Percentiles rank a stretch among this genome's conserved stretches.
phyloP scores from a whole-genome alignment of 257 asterid species.

The Mitragyna speciosa region DNA sequence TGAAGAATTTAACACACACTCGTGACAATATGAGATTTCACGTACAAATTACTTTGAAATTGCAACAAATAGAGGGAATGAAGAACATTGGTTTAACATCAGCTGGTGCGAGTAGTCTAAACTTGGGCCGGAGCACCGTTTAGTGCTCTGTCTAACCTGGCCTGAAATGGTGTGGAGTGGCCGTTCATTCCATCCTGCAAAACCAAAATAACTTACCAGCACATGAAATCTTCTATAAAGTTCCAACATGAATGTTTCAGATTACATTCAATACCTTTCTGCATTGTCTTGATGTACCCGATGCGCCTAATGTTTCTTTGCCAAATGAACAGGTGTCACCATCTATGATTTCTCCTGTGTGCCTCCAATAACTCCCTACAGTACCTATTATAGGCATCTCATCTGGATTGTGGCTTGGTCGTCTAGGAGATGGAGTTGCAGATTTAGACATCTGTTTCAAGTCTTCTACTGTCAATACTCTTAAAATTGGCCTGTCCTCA shows the following conservation, averaged over 20 bases:
- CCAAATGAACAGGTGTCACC: conserved; percentile 14
- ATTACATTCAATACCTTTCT: background rate
- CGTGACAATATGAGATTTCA: background rate
- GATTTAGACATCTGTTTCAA: conserved; percentile 26
- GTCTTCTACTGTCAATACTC: conserved; percentile 28
- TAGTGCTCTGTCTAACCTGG: conserved; percentile 22
- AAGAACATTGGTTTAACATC: background rate
- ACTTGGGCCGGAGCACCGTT: conserved; percentile 3
- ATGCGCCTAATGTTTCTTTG: conserved; percentile 3
- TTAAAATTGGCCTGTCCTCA: conserved; percentile 36
- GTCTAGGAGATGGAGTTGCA: conserved; percentile 25
- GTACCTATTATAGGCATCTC: conserved; percentile 42
- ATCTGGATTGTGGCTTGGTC: conserved; percentile 27
- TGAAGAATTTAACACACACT: background rate
- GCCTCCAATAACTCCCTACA: conserved; percentile 52
- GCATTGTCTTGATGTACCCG: background rate
- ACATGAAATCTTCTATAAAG: background rate
- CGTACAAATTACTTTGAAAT: background rate
- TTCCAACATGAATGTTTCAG: background rate
- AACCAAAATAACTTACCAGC: background rate
- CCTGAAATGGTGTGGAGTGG: conserved; percentile 20
- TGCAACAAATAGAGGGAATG: background rate
- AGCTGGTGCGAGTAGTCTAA: background rate
- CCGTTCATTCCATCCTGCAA: conserved; percentile 17
- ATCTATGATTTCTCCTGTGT: conserved; percentile 19